A percentile compares a stretch with the other conserved stretches of the same genome.
These are phyloP conservation scores for Citrus reticulata DNA, from an alignment of 345 rosid genomes.

Conservation along the genomic window DNA sequence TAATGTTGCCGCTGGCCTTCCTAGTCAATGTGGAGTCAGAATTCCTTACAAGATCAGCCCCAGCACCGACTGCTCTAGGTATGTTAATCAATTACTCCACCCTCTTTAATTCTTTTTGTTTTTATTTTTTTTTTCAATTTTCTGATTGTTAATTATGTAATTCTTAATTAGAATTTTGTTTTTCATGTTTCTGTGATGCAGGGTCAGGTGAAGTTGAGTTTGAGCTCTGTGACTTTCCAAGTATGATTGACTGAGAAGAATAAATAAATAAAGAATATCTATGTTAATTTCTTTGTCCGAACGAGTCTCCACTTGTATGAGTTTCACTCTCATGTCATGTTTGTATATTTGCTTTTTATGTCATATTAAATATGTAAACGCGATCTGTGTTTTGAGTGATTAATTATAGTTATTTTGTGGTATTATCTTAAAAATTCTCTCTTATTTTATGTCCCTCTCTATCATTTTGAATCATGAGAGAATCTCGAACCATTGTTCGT, in stretches of 20 bases:
- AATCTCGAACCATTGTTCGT: too few species aligned
- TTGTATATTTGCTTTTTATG: background rate
- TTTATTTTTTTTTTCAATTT: too few species aligned
- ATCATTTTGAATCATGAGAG: too few species aligned
- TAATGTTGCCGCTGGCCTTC: constrained; percentile 31
- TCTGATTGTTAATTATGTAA: too few species aligned
- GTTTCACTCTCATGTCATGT: background rate
- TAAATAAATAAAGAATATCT: background rate
- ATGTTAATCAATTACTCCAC: background rate
- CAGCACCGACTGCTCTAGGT: constrained; percentile 51
- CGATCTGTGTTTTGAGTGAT: too few species aligned
- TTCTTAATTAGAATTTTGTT: too few species aligned
- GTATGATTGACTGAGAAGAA: background rate
- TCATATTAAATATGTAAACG: too few species aligned
- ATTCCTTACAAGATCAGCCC: constrained; percentile 53
- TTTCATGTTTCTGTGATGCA: background rate
- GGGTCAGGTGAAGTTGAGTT: constrained; percentile 3
- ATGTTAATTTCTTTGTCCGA: background rate
- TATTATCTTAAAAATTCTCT: too few species aligned
- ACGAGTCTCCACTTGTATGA: background rate
- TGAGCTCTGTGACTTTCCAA: background rate
- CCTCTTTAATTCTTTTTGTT: background rate
- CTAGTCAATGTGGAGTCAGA: constrained; percentile 40
- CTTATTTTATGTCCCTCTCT: too few species aligned
- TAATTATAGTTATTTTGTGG: too few species aligned